Percentiles rank a stretch among this genome's conserved stretches.
Evolutionary conservation across 1,139 yeast genomes (phyloP).

Genomic region (Geotrichum phurueaensis): DNA sequence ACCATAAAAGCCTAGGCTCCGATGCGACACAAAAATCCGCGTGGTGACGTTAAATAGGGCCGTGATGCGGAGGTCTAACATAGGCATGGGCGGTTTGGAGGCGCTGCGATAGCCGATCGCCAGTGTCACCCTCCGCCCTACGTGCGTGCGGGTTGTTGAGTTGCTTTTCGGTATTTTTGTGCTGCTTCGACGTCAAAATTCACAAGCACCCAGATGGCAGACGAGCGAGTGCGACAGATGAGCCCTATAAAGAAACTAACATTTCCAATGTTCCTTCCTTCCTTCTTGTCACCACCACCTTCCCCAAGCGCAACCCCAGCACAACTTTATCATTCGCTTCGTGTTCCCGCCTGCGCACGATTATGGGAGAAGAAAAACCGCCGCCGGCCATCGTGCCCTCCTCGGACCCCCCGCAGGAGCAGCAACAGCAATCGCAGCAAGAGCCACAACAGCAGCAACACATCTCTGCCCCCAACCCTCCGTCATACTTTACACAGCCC

Average conservation of each 20-base stretch:
- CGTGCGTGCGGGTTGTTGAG: neutral
- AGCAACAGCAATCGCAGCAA: neutral
- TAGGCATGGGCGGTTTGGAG: neutral
- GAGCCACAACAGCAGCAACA: neutral
- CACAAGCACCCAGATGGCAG: neutral
- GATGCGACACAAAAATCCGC: too few species aligned
- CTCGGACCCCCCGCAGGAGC: neutral
- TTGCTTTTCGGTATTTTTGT: neutral
- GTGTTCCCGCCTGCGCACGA: neutral
- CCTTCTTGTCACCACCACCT: constrained; percentile 1
- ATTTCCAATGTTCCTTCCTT: neutral
- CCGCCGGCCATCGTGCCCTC: neutral
- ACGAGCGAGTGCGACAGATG: neutral
- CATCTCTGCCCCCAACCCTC: neutral
- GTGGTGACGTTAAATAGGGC: too few species aligned
- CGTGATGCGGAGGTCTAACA: too few species aligned
- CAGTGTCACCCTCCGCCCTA: neutral
- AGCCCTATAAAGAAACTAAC: neutral
- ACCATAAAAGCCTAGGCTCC: too few species aligned
- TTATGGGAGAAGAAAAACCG: constrained; percentile 5
- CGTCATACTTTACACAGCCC: constrained; percentile 10
- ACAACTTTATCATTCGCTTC: neutral
- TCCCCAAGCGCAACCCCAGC: neutral
- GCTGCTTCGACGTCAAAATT: neutral
- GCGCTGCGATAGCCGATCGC: neutral